Conservation (phyloP, 2,329 filamentous ascomycete species). For the Periconia macrospinosa region DNA sequence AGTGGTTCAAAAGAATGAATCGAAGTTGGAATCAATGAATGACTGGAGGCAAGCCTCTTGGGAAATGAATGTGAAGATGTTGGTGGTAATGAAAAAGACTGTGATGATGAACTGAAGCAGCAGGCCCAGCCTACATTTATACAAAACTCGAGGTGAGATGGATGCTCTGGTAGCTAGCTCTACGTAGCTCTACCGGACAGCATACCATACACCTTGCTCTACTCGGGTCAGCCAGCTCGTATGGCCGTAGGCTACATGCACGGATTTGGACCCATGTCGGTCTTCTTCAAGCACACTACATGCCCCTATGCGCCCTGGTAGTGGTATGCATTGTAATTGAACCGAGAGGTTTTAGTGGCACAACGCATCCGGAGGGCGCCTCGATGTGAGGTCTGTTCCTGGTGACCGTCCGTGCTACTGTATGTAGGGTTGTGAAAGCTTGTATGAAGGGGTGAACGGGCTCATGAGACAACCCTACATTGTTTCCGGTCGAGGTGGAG, state of each 20-base stretch:
- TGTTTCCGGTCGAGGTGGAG: background rate
- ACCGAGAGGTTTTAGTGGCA: constrained; percentile 10
- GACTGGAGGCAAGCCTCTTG: constrained; percentile 22
- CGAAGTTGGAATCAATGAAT: constrained; percentile 16
- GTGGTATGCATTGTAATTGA: constrained; percentile 8
- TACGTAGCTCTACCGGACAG: background rate
- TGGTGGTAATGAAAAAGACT: constrained; percentile 9
- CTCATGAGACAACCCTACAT: constrained; percentile 22
- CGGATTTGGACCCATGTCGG: constrained; percentile 10
- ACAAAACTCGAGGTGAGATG: background rate
- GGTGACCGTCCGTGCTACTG: constrained; percentile 12
- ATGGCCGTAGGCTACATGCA: constrained; percentile 7
- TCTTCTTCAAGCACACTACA: constrained; percentile 7
- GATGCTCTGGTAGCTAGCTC: background rate
- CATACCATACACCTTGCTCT: background rate
- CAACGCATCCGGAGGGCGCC: constrained; percentile 3
- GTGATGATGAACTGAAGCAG: constrained; percentile 7
- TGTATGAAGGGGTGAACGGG: constrained; percentile 11
- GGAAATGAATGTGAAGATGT: constrained; percentile 13
- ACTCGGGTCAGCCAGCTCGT: constrained; percentile 7
- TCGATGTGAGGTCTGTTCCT: constrained; percentile 14
- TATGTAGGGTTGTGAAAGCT: constrained; percentile 9
- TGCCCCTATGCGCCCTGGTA: constrained; percentile 5
- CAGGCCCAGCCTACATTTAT: constrained; percentile 8
- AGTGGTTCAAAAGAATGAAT: constrained; percentile 11